Percentiles rank a stretch among this genome's conserved stretches.
These are phyloP conservation scores for Oxytropis ochrocephala DNA, from an alignment of 306 rosid species.

Conservation along the genomic window DNA sequence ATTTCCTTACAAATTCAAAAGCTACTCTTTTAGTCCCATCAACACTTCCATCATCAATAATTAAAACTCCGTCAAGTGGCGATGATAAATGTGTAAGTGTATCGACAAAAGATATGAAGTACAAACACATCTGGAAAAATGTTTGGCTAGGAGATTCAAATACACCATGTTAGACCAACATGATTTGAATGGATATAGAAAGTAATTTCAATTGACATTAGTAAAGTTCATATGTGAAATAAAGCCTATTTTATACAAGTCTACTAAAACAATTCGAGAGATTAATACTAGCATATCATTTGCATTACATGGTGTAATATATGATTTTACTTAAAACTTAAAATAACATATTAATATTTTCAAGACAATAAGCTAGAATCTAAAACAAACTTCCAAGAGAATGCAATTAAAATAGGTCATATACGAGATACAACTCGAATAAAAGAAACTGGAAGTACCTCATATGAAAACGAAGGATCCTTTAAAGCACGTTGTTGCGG, in stretches of 20 bases:
- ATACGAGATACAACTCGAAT: not conserved
- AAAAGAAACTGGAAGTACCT: conserved; percentile 7
- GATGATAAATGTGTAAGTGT: conserved; percentile 9
- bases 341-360: no score
- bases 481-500: no score
- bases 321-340: no score
- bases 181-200: conserved; percentile 1
- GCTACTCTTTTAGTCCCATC: conserved; percentile 90
- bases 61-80: conserved; percentile 53
- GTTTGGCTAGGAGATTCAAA: not conserved
- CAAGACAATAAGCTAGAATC: no score
- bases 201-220: not conserved
- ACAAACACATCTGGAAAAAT: not conserved
- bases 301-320: no score
- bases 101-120: not conserved
- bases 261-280: not conserved
- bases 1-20: conserved; percentile 73
- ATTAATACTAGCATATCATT: no score
- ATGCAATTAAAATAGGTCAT: no score
- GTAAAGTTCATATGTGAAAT: conserved; percentile 2
- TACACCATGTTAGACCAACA: not conserved
- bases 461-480: no score
- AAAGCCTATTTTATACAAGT: not conserved
- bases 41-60: conserved; percentile 87
- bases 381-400: no score